phyloP scores from a whole-genome alignment of 176 grass and related monocot genomes.

The Typha latifolia region DNA sequence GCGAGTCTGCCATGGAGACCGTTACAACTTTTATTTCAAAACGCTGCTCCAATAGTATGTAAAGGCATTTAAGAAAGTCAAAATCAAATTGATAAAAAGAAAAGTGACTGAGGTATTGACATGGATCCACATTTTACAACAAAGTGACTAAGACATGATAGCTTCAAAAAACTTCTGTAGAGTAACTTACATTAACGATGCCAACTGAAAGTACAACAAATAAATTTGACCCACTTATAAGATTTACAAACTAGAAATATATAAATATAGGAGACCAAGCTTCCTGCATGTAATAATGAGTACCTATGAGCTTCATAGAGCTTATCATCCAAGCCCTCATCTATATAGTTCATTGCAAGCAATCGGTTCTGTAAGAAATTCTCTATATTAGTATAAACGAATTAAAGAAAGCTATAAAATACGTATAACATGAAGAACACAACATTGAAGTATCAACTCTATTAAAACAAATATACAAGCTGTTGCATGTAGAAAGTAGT shows the following conservation, averaged over 20 bases:
- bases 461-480: no score
- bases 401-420: slow-evolving; percentile 14
- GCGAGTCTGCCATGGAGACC: no score
- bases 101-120: not conserved
- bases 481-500: no score
- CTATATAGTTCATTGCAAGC: slow-evolving; percentile 96
- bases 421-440: no score
- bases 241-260: not conserved
- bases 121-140: not conserved
- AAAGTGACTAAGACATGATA: not conserved
- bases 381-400: slow-evolving; percentile 13
- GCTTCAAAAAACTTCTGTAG: not conserved
- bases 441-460: no score
- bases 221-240: not conserved
- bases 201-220: not conserved
- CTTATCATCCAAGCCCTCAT: slow-evolving; percentile 82
- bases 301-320: slow-evolving; percentile 97
- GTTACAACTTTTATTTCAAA: no score
- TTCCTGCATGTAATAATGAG: not conserved
- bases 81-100: no score
- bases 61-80: no score
- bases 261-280: not conserved
- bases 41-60: no score
- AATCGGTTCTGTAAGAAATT: slow-evolving; percentile 76
- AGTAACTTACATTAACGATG: not conserved